Percentiles rank a stretch among this genome's conserved stretches.
Evolutionary conservation across 2,329 filamentous ascomycete genomes (phyloP).

Genomic region (Knufia fluminis): DNA sequence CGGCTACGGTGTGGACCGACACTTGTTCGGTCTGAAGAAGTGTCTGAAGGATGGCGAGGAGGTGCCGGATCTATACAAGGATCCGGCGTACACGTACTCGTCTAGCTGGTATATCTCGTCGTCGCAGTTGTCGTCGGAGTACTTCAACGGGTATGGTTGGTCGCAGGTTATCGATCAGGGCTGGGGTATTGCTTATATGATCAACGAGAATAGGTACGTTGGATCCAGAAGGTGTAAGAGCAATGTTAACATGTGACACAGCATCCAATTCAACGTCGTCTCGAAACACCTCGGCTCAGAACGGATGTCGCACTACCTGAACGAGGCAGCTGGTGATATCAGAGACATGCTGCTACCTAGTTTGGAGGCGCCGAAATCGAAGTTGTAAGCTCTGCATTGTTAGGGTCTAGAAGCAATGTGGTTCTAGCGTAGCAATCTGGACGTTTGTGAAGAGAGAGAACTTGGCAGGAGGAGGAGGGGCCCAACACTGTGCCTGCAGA

Average conservation of each 20-base stretch:
- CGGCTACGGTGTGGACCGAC: constrained; percentile 87
- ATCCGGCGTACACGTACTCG: constrained; percentile 77
- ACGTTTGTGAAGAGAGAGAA: too few species aligned
- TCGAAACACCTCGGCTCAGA: constrained; percentile 85
- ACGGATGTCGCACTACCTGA: constrained; percentile 91
- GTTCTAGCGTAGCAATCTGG: too few species aligned
- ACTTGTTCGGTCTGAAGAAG: constrained; percentile 96
- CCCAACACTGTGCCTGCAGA: too few species aligned
- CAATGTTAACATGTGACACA: constrained; percentile 32
- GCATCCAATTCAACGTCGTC: constrained; percentile 95
- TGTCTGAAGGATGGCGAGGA: constrained; percentile 71
- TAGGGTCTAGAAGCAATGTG: too few species aligned
- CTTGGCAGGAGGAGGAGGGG: too few species aligned
- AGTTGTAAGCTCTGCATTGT: constrained; percentile 51
- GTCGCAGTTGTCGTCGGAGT: constrained; percentile 86
- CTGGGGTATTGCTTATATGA: constrained; percentile 99
- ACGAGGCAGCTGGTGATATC: constrained; percentile 85
- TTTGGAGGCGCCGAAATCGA: constrained; percentile 71
- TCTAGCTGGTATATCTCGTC: constrained; percentile 82
- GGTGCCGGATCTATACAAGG: constrained; percentile 72
- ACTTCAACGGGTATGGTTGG: constrained; percentile 99
- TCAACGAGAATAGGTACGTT: constrained; percentile 85
- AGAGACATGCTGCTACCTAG: constrained; percentile 76
- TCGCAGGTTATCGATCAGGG: constrained; percentile 93
- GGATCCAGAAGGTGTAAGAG: background rate